Conservation (phyloP, 192 early-diverging fungal species). For the Linnemannia exigua region DNA sequence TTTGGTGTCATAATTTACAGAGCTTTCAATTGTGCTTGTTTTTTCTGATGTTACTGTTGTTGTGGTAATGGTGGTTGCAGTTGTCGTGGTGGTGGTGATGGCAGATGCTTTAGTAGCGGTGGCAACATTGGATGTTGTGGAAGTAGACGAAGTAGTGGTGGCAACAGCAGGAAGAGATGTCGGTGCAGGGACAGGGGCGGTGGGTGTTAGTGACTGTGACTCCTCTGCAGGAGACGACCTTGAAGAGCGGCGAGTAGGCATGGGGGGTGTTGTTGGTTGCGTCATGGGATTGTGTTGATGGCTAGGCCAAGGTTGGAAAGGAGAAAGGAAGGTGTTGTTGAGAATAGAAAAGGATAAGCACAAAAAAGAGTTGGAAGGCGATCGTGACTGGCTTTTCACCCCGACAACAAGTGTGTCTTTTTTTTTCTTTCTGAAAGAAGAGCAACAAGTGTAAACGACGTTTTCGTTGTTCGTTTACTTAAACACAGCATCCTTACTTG, state of each 20-base stretch:
- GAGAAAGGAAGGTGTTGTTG: neutral
- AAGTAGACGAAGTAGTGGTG: neutral
- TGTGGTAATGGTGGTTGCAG: neutral
- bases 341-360: neutral
- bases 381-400: neutral
- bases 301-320: neutral
- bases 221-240: conserved; percentile 1
- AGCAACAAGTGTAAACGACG: too few species aligned
- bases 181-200: neutral
- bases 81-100: neutral
- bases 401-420: neutral
- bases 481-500: too few species aligned
- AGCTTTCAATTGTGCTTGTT: neutral
- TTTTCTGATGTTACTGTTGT: neutral
- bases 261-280: neutral
- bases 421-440: neutral
- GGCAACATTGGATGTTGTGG: neutral
- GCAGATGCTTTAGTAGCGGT: neutral
- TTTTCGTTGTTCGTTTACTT: too few species aligned
- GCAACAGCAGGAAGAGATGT: neutral
- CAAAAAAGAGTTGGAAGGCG: neutral
- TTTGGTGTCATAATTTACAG: neutral
- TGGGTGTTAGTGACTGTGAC: neutral
- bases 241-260: neutral
- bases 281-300: neutral